Evolutionary conservation across 345 rosid genomes (phyloP).

Genomic region (Carallia pectinifolia): DNA sequence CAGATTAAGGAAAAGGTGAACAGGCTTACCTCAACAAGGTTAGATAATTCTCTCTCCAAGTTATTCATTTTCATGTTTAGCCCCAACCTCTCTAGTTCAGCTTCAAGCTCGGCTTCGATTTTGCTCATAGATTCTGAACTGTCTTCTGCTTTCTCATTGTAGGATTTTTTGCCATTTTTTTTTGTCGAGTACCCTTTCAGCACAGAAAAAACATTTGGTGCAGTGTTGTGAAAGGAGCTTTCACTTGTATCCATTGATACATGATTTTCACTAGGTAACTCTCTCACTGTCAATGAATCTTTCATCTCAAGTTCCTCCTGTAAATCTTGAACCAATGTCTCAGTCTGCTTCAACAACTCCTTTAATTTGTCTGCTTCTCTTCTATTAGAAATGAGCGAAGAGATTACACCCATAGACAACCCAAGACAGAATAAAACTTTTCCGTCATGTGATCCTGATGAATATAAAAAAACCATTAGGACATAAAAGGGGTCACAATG

Average conservation of each 20-base stretch:
- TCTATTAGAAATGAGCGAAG: conserved; percentile 48
- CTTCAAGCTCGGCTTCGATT: conserved; percentile 96
- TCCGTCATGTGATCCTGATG: conserved; percentile 48
- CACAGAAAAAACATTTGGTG: conserved; percentile 16
- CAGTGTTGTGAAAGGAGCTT: conserved; percentile 26
- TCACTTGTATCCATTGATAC: conserved; percentile 34
- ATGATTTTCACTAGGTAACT: conserved; percentile 47
- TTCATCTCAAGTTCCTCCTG: conserved; percentile 75
- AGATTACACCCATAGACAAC: conserved; percentile 61
- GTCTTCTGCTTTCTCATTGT: conserved; percentile 37
- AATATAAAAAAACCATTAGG: conserved; percentile 21
- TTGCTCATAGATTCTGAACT: conserved; percentile 54
- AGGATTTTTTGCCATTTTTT: conserved; percentile 25
- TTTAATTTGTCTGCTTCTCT: conserved; percentile 47
- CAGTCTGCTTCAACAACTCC: conserved; percentile 52
- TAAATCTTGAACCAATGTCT: conserved; percentile 70
- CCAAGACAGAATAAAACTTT: conserved; percentile 59
- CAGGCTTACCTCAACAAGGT: conserved; percentile 50
- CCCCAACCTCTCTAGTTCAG: conserved; percentile 91
- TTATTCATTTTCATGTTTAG: conserved; percentile 51
- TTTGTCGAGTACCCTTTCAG: conserved; percentile 21
- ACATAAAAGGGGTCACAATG: background rate
- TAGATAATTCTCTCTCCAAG: conserved; percentile 42
- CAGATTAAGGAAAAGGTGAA: background rate
- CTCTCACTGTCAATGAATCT: conserved; percentile 59